phyloP scores from a whole-genome alignment of 1,284 basidiomycete species.

The Cutaneotrichosporon sp. region DNA sequence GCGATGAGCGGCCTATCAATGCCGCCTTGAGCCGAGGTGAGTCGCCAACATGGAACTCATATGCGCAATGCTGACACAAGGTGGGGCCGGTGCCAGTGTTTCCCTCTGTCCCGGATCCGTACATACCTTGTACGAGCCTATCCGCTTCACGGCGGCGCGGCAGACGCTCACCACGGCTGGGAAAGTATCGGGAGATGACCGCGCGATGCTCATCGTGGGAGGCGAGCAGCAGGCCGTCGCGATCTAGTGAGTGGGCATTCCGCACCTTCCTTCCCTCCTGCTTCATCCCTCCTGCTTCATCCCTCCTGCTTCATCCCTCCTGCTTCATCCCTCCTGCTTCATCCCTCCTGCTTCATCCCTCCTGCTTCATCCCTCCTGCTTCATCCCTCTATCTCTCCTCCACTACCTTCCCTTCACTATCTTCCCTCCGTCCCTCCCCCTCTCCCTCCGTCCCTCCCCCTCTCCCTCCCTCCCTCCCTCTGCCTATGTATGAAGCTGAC shows the following conservation, averaged over 20 bases:
- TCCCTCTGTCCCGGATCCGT: conserved; percentile 48
- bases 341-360: too few relatives aligned
- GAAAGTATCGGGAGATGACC: conserved; percentile 27
- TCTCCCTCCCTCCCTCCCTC: neutral
- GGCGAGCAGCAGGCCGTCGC: conserved; percentile 45
- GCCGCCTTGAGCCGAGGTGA: conserved; percentile 39
- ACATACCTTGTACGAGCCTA: conserved; percentile 43
- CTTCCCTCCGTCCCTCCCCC: neutral
- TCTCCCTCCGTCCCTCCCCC: neutral
- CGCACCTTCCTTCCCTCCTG: too few relatives aligned
- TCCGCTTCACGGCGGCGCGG: conserved; percentile 43
- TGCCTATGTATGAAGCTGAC: conserved; percentile 5
- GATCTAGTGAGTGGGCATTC: conserved; percentile 34
- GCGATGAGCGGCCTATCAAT: conserved; percentile 47
- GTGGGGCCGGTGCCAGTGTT: conserved; percentile 42
- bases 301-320: too few relatives aligned
- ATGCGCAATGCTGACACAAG: conserved; percentile 24
- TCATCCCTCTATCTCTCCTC: too few relatives aligned
- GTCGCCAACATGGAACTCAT: conserved; percentile 6
- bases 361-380: too few relatives aligned
- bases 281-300: too few relatives aligned
- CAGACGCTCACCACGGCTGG: conserved; percentile 47
- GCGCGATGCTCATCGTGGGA: conserved; percentile 48
- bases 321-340: too few relatives aligned
- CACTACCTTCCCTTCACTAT: too few relatives aligned